Evolutionary conservation across 805 yeast species (phyloP).

Genomic region (Sugiyamaella mastotermitis): DNA sequence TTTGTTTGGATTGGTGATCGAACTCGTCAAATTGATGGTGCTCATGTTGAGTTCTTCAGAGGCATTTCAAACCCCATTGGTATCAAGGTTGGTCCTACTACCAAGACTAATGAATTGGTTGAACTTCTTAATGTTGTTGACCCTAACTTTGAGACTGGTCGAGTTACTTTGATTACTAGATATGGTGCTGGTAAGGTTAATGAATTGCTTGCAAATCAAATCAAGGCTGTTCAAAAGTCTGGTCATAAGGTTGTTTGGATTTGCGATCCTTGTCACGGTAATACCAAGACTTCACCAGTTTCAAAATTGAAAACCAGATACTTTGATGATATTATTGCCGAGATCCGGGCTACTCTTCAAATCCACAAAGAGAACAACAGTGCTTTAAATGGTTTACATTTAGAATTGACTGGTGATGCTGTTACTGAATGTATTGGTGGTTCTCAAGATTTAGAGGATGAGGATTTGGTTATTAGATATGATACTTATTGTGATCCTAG

Average conservation of each 20-base stretch:
- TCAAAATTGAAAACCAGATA: slow-evolving; percentile 37
- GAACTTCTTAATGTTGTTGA: slow-evolving; percentile 34
- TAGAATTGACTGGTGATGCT: slow-evolving; percentile 39
- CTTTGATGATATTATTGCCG: slow-evolving; percentile 37
- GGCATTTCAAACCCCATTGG: slow-evolving; percentile 40
- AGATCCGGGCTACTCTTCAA: slow-evolving; percentile 31
- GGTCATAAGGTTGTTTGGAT: slow-evolving; percentile 40
- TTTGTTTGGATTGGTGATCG: slow-evolving; percentile 42
- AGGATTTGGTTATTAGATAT: slow-evolving; percentile 34
- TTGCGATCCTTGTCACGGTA: slow-evolving; percentile 41
- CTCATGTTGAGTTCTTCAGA: slow-evolving; percentile 41
- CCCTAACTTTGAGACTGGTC: slow-evolving; percentile 33
- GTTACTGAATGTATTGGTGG: slow-evolving; percentile 42
- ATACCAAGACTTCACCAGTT: slow-evolving; percentile 35
- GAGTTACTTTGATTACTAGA: slow-evolving; percentile 37
- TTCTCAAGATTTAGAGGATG: slow-evolving; percentile 33
- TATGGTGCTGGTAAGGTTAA: slow-evolving; percentile 35
- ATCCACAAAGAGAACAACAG: slow-evolving; percentile 31
- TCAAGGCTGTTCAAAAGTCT: slow-evolving; percentile 32
- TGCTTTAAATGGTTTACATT: slow-evolving; percentile 35
- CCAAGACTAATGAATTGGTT: slow-evolving; percentile 33
- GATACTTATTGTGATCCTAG: slow-evolving; percentile 41
- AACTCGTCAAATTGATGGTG: slow-evolving; percentile 38
- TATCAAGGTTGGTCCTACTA: slow-evolving; percentile 39
- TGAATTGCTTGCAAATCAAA: slow-evolving; percentile 34